phyloP scores from a whole-genome alignment of 2,329 filamentous ascomycete genomes.

The Metarhizium brunneum region DNA sequence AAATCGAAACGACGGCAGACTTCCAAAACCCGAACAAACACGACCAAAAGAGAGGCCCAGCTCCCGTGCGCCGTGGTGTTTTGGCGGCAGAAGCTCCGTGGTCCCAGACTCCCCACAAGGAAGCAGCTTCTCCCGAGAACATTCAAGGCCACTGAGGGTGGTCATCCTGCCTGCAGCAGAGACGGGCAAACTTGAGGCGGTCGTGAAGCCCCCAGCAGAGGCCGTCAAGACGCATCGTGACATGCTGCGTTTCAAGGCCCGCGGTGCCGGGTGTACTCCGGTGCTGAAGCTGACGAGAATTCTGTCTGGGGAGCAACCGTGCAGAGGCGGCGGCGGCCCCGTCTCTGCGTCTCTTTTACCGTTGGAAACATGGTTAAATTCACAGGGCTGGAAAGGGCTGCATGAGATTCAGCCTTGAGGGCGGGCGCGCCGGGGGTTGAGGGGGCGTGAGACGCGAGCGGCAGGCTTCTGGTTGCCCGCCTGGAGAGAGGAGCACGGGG shows the following conservation, averaged over 20 bases:
- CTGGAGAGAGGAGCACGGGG: too few species aligned
- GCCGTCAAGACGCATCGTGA: background rate
- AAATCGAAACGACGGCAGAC: background rate
- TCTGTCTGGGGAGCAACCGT: too few species aligned
- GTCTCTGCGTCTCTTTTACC: too few species aligned
- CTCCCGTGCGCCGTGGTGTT: background rate
- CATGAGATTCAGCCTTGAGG: too few species aligned
- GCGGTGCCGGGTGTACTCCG: background rate
- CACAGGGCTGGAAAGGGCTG: too few species aligned
- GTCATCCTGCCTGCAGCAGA: background rate
- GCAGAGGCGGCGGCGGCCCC: too few species aligned
- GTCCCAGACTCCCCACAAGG: background rate
- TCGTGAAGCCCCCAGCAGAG: background rate
- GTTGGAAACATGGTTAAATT: too few species aligned
- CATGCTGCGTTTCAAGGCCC: constrained; percentile 1
- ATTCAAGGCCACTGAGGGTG: background rate
- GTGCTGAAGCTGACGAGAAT: background rate
- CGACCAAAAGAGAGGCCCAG: too few species aligned
- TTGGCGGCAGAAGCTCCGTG: background rate
- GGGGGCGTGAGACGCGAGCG: too few species aligned
- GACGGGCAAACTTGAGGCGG: background rate
- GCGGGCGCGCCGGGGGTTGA: too few species aligned
- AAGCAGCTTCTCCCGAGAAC: background rate
- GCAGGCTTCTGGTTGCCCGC: too few species aligned
- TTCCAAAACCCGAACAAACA: background rate